Evolutionary conservation across 345 rosid species (phyloP).

Genomic region (Psidium guajava): DNA sequence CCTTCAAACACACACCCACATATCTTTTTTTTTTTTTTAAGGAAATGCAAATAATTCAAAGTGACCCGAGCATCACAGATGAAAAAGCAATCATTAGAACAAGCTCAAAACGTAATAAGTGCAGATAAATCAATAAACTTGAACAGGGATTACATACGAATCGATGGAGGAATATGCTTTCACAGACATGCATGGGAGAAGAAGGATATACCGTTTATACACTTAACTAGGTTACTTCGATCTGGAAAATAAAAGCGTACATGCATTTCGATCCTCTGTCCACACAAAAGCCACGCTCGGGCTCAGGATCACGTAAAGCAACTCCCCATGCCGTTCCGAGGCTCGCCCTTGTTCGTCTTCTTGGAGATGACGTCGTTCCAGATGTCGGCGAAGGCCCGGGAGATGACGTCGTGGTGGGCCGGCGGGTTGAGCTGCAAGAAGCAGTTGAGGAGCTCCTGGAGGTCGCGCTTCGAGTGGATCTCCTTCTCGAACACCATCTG

Average conservation of each 20-base stretch:
- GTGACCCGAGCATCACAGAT: not conserved
- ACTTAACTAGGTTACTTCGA: not conserved
- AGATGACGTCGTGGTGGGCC: conserved; percentile 24
- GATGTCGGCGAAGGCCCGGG: conserved; percentile 39
- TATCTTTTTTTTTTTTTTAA: no score
- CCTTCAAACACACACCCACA: not conserved
- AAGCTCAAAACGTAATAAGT: not conserved
- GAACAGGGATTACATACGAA: not conserved
- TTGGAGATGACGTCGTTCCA: conserved; percentile 13
- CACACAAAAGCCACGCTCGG: not conserved
- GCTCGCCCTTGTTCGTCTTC: not conserved
- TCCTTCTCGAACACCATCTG: conserved; percentile 46
- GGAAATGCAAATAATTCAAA: not conserved
- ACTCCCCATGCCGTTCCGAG: not conserved
- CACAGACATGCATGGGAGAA: not conserved
- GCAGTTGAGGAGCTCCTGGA: conserved; percentile 41
- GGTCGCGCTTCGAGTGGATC: conserved; percentile 26
- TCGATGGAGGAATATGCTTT: not conserved
- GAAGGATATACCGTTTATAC: not conserved
- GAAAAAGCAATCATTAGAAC: not conserved
- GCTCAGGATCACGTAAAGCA: not conserved
- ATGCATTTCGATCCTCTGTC: not conserved
- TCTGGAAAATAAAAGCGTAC: not conserved
- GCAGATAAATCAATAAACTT: not conserved
- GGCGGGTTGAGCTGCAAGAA: conserved; percentile 40